Percentiles rank a stretch among this genome's conserved stretches.
Conservation (phyloP, 2,329 filamentous ascomycete genomes). For the Cordyceps fumosorosea region DNA sequence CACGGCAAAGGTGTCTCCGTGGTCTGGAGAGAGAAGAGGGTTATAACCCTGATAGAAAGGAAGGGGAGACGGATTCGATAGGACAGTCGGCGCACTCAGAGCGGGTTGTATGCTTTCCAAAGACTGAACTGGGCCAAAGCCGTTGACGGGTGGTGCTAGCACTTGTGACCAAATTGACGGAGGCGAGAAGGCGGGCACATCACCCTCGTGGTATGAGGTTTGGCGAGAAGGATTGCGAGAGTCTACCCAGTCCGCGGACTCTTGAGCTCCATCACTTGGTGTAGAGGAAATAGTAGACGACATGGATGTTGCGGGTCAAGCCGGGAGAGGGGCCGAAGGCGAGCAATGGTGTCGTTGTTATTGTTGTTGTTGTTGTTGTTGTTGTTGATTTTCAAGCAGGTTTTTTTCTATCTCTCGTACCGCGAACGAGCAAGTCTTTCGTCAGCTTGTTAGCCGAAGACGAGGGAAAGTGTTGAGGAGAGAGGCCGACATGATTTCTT, state of each 20-base stretch:
- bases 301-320: slow-evolving; percentile 3
- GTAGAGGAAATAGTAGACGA: slow-evolving; percentile 3
- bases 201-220: slow-evolving; percentile 2
- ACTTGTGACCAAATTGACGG: background rate
- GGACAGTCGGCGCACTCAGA: background rate
- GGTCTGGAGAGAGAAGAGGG: background rate
- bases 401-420: background rate
- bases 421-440: background rate
- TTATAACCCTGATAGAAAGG: background rate
- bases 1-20: background rate
- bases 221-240: slow-evolving; percentile 7
- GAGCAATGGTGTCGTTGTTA: background rate
- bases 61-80: background rate
- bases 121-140: background rate
- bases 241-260: background rate
- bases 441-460: slow-evolving; percentile 1
- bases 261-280: background rate
- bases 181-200: background rate
- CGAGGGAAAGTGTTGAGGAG: background rate
- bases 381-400: background rate
- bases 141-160: background rate
- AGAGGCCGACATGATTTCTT: background rate
- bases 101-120: background rate
- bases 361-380: too few species aligned
- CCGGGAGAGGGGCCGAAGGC: background rate